phyloP scores from a whole-genome alignment of 345 rosid genomes.

The Lepidium sativum region DNA sequence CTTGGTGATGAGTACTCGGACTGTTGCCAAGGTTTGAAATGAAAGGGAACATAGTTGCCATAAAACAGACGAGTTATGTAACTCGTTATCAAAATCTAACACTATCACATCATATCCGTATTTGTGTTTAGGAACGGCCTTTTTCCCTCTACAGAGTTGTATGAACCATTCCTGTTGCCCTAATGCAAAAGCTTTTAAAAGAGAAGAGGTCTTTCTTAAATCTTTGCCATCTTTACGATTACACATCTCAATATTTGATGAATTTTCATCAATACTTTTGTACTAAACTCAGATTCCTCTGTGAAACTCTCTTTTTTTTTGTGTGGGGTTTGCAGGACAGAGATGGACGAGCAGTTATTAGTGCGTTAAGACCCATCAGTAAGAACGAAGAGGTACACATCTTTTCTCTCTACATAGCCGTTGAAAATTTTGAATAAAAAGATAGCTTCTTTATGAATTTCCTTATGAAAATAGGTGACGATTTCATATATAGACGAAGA shows the following conservation, averaged over 20 bases:
- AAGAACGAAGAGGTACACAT: conserved; percentile 70
- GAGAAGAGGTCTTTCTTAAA: conserved; percentile 60
- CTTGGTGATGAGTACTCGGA: conserved; percentile 71
- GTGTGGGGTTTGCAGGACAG: conserved; percentile 42
- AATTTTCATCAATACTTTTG: not conserved
- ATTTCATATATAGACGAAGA: conserved; percentile 87
- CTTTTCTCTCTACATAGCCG: not conserved
- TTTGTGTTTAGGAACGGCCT: conserved; percentile 64
- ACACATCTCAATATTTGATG: not conserved
- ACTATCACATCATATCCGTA: not conserved
- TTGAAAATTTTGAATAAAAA: not conserved
- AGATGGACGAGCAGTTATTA: conserved; percentile 81
- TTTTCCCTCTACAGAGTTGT: conserved; percentile 90
- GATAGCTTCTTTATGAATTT: not conserved
- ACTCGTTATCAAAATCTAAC: not conserved
- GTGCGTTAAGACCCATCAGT: conserved; percentile 43
- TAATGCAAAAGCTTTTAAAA: conserved; percentile 86
- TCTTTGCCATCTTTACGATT: not conserved
- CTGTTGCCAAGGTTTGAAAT: conserved; percentile 63
- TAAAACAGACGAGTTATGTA: not conserved
- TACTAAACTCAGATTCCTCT: not conserved
- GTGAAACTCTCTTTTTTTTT: not conserved
- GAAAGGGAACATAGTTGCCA: not conserved
- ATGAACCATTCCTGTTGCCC: conserved; percentile 93
- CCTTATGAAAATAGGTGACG: conserved; percentile 37